Base-by-base conservation (phyloP, 441 rosid species). In the Jatropha multifida region DNA sequence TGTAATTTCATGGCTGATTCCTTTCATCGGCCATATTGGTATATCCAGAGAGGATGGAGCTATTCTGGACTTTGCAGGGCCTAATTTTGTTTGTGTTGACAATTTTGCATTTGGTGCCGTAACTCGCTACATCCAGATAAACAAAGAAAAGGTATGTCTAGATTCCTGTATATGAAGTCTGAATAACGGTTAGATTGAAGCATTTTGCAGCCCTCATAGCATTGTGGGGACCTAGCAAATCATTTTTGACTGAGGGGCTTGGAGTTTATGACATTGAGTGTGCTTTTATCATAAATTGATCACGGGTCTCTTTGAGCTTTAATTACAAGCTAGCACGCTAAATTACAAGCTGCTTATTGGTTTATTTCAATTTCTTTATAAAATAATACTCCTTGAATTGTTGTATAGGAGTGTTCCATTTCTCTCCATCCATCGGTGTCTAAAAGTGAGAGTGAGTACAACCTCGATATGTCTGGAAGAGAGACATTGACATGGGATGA, bases 21-120 rank as follows among this genome's bases (percentile, higher is more conserved):
- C 97, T 5, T 94, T 94, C 85, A 87, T 94, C n/a, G 98, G 99
- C 65, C 98, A 91, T 71, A 77, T 93, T 27, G 98, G 98, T 17
- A 85, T 94, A 70, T 92, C 97, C 77, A 80, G 90, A 80, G 99
- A 94, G 79, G 96, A 91, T 72, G 98, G 99, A 38, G 84, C 83
- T 37, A 89, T 90, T 56, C 74, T 91, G 62, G 96, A 91, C 74
- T 94, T 94, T 76, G 78, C 94, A 4, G 94, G 94, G 0, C 88
- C 97, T 60, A 87, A 89, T 79, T 88, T 94, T 58, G 88, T 93
- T 69, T 86, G 86, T 73, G 88, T 83, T 4, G 96, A 89, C 71
- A 82, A 88, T 83, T 94, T 92, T 81, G 86, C 91, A 26, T 91
- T 89, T 72, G 98, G 97, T 49, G 83, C 93, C 17, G 88, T 85